A percentile compares a stretch with the other conserved stretches of the same genome.
Conservation (phyloP, 2,329 filamentous ascomycete genomes). For the Trichoderma endophyticum region DNA sequence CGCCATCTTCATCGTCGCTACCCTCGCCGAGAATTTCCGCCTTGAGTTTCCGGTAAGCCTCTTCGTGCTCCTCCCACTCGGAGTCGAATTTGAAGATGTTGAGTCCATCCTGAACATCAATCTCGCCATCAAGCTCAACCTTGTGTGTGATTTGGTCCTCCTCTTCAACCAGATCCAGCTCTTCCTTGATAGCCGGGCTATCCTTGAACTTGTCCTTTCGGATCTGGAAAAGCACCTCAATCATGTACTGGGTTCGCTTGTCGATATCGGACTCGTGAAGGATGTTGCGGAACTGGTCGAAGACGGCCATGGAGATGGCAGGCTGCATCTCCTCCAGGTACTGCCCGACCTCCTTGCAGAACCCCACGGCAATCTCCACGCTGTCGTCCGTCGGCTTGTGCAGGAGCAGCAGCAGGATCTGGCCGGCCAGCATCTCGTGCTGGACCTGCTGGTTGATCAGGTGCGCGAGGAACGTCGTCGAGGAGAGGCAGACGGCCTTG, state of each 20-base stretch:
- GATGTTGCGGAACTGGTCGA: constrained; percentile 93
- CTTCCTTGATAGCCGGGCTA: constrained; percentile 84
- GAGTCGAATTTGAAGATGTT: constrained; percentile 96
- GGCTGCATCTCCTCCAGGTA: constrained; percentile 94
- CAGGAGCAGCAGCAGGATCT: constrained; percentile 86
- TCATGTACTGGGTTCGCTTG: constrained; percentile 98
- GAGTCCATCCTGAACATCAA: constrained; percentile 80
- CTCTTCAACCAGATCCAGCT: constrained; percentile 92
- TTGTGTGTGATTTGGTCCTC: constrained; percentile 96
- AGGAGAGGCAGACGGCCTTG: constrained; percentile 90
- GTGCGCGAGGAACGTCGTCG: constrained; percentile 92
- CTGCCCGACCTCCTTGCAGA: constrained; percentile 89
- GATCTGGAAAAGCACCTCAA: constrained; percentile 95
- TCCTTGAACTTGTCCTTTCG: constrained; percentile 97
- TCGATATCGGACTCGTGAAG: constrained; percentile 96
- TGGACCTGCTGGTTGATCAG: constrained; percentile 94
- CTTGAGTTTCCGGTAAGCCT: constrained; percentile 83
- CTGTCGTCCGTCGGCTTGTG: constrained; percentile 97
- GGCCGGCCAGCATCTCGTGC: constrained; percentile 87
- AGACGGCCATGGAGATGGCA: constrained; percentile 82
- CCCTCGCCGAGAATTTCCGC: constrained; percentile 91
- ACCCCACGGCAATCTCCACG: constrained; percentile 92
- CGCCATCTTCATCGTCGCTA: constrained; percentile 78
- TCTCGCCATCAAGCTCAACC: constrained; percentile 74
- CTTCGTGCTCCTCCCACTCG: constrained; percentile 87